These are phyloP conservation scores for Phytophthora idaei DNA, from an alignment of 352 stramenopile genomes.

Conservation along the genomic window DNA sequence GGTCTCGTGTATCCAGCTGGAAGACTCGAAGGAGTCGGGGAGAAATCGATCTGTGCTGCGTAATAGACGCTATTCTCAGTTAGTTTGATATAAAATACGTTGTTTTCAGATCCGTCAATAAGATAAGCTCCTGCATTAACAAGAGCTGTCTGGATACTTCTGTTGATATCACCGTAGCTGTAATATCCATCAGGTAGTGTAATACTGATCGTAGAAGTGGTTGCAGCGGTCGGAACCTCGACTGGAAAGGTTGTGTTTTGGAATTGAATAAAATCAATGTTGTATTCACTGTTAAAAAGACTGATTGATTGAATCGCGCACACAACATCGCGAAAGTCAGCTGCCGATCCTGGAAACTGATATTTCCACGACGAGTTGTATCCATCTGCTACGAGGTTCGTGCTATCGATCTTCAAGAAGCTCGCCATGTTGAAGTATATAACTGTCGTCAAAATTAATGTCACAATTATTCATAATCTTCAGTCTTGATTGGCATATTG, in stretches of 20 bases:
- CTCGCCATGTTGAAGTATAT: no score
- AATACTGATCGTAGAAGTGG: background rate
- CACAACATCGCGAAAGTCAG: background rate
- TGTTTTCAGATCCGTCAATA: slow-evolving; percentile 1
- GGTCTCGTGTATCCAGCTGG: background rate
- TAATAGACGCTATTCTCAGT: slow-evolving; percentile 17
- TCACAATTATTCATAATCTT: no score
- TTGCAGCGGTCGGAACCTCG: background rate
- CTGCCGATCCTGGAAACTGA: no score
- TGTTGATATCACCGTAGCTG: slow-evolving; percentile 3
- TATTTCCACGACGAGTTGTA: no score
- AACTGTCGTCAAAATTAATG: no score
- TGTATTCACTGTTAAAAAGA: background rate
- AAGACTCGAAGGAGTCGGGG: background rate
- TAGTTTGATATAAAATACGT: slow-evolving; percentile 18
- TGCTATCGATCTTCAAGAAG: no score
- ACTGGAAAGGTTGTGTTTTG: background rate
- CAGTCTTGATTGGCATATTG: no score
- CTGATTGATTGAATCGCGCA: background rate
- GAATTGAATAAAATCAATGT: background rate
- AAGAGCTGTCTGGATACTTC: slow-evolving; percentile 13
- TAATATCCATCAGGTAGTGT: background rate
- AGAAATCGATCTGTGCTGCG: slow-evolving; percentile 12
- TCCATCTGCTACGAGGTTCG: no score
- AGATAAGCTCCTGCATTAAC: slow-evolving; percentile 15